Evolutionary conservation across 148 eudicot genomes (phyloP).

Genomic region (Arctostaphylos glauca): DNA sequence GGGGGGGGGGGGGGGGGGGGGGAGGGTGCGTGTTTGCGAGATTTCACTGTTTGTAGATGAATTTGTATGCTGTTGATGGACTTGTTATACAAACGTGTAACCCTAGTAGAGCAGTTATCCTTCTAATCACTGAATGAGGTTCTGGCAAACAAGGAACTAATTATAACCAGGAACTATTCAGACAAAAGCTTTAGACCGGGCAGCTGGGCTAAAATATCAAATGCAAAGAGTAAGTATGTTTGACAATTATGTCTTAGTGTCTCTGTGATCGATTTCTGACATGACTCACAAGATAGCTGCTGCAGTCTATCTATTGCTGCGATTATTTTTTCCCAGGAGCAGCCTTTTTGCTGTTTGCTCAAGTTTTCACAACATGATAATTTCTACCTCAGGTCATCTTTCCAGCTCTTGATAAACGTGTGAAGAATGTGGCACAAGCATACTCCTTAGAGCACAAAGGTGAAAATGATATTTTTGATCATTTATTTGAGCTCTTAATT

Average conservation of each 20-base stretch:
- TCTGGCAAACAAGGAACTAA: background rate
- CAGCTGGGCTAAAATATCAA: no score
- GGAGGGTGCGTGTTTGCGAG: background rate
- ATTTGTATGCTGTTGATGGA: background rate
- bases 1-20: background rate
- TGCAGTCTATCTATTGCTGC: background rate
- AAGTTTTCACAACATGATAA: background rate
- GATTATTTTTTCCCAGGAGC: slow-evolving; percentile 4
- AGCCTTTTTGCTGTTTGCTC: background rate
- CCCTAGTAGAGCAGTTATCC: background rate
- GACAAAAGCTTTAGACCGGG: background rate
- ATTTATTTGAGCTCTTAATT: slow-evolving; percentile 64
- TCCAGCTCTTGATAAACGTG: slow-evolving; percentile 97
- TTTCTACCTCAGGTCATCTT: slow-evolving; percentile 68
- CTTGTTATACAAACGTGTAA: background rate
- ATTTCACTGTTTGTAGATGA: background rate
- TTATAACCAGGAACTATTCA: background rate
- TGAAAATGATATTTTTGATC: slow-evolving; percentile 88
- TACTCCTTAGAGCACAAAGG: slow-evolving; percentile 98
- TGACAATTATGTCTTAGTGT: background rate
- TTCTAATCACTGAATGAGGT: background rate
- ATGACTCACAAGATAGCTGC: background rate
- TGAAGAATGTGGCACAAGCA: slow-evolving; percentile 95
- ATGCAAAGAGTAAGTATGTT: background rate
- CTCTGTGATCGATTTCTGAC: background rate